Evolutionary conservation across 2,329 filamentous ascomycete genomes (phyloP).

Genomic region (Fusarium tjaetaba): DNA sequence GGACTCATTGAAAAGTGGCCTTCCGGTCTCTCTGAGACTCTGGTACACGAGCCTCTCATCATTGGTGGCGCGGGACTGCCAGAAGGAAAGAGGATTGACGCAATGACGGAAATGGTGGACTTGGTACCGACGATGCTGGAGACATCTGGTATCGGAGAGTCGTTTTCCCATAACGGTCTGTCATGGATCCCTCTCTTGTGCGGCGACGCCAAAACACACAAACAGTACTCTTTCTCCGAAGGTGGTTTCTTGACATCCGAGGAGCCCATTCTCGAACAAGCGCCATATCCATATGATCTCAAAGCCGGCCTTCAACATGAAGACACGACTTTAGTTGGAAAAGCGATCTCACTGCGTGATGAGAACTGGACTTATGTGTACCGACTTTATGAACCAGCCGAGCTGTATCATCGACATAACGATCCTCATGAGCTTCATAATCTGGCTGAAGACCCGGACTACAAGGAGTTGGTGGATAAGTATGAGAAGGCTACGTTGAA

Average conservation of each 20-base stretch:
- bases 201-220: slow-evolving; percentile 43
- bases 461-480: slow-evolving; percentile 33
- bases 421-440: slow-evolving; percentile 54
- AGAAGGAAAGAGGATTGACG: slow-evolving; percentile 44
- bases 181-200: slow-evolving; percentile 48
- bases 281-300: slow-evolving; percentile 57
- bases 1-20: slow-evolving; percentile 62
- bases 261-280: slow-evolving; percentile 57
- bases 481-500: slow-evolving; percentile 48
- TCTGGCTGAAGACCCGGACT: slow-evolving; percentile 45
- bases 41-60: slow-evolving; percentile 56
- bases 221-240: slow-evolving; percentile 55
- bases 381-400: slow-evolving; percentile 55
- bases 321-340: slow-evolving; percentile 55
- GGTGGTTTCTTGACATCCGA: slow-evolving; percentile 56
- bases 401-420: slow-evolving; percentile 53
- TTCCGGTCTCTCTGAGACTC: slow-evolving; percentile 53
- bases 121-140: slow-evolving; percentile 56
- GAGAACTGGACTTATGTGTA: slow-evolving; percentile 56
- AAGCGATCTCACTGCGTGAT: slow-evolving; percentile 51
- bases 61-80: slow-evolving; percentile 55
- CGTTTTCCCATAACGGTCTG: slow-evolving; percentile 53
- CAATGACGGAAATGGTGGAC: slow-evolving; percentile 58
- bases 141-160: slow-evolving; percentile 49
- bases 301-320: slow-evolving; percentile 57